Conservation (phyloP, 2,329 filamentous ascomycete genomes). For the Chaetomiaceae sp. region DNA sequence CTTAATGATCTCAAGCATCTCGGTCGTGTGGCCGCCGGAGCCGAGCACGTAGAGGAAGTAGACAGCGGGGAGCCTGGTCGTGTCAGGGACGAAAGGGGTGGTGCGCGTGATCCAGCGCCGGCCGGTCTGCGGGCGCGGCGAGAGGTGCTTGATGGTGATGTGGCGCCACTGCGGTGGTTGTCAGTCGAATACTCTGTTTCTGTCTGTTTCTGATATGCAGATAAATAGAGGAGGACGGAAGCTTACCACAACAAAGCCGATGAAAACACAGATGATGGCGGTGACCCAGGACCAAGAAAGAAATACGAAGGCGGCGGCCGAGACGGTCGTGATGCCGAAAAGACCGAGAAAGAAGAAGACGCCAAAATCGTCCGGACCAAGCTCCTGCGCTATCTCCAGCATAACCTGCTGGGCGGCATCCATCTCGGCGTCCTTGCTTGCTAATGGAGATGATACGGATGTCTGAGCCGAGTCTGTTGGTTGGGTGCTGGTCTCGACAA, state of each 20-base stretch:
- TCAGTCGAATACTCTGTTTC: too few relatives aligned
- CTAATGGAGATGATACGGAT: background rate
- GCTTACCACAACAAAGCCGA: constrained; percentile 14
- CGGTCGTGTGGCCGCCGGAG: constrained; percentile 88
- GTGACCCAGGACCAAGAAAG: constrained; percentile 16
- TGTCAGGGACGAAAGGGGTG: constrained; percentile 8
- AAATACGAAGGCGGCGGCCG: constrained; percentile 3
- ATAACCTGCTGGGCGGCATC: background rate
- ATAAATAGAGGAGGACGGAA: background rate
- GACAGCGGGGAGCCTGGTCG: constrained; percentile 25
- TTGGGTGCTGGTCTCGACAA: background rate
- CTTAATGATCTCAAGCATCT: constrained; percentile 82
- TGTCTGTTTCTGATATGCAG: too few relatives aligned
- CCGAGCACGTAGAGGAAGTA: constrained; percentile 79
- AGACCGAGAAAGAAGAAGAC: constrained; percentile 11
- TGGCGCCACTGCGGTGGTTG: constrained; percentile 15
- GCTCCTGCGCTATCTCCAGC: constrained; percentile 3
- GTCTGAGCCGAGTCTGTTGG: background rate
- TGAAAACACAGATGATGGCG: constrained; percentile 6
- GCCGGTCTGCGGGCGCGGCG: background rate
- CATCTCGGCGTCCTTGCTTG: background rate
- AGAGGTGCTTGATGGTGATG: constrained; percentile 7
- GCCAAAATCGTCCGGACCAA: constrained; percentile 12
- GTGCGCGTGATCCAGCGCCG: constrained; percentile 4
- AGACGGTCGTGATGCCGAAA: background rate